Conservation (phyloP, 2,329 filamentous ascomycete species). For the Neofusicoccum laricinum region DNA sequence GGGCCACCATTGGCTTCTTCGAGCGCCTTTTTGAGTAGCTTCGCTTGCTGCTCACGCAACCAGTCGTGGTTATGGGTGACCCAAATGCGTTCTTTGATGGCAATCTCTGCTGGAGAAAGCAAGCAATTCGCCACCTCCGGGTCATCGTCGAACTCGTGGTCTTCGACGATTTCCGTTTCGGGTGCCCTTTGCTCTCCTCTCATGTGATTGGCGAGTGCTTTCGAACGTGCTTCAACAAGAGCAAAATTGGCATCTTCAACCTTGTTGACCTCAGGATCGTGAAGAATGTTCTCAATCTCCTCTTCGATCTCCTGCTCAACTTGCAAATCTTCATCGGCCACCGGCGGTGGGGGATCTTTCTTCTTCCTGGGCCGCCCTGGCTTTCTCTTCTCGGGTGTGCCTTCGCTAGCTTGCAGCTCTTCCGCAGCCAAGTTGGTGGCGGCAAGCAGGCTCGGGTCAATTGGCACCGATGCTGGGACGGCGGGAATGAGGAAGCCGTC, state of each 20-base stretch:
- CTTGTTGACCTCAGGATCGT: conserved; percentile 27
- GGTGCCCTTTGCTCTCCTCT: conserved; percentile 26
- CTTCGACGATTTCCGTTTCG: conserved; percentile 59
- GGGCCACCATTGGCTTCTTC: conserved; percentile 51
- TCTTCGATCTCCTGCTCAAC: conserved; percentile 46
- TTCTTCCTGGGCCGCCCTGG: conserved; percentile 35
- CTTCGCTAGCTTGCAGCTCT: conserved; percentile 20
- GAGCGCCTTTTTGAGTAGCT: conserved; percentile 70
- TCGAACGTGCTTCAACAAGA: conserved; percentile 27
- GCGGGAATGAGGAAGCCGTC: conserved; percentile 43
- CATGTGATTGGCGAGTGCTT: conserved; percentile 27
- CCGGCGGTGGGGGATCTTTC: conserved; percentile 27
- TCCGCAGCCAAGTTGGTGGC: conserved; percentile 14
- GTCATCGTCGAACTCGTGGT: conserved; percentile 85
- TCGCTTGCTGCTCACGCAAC: conserved; percentile 81
- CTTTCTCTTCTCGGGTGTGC: conserved; percentile 29
- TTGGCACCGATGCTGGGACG: conserved; percentile 21
- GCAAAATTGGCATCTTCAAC: conserved; percentile 29
- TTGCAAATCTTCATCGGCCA: conserved; percentile 45
- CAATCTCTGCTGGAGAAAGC: conserved; percentile 69
- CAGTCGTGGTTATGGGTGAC: conserved; percentile 93
- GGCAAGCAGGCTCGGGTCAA: conserved; percentile 19
- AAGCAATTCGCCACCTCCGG: conserved; percentile 81
- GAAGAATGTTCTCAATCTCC: conserved; percentile 40
- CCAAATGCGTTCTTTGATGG: conserved; percentile 89